Base-by-base conservation (phyloP, 805 yeast species). In the Saturnispora serradocipensis region DNA sequence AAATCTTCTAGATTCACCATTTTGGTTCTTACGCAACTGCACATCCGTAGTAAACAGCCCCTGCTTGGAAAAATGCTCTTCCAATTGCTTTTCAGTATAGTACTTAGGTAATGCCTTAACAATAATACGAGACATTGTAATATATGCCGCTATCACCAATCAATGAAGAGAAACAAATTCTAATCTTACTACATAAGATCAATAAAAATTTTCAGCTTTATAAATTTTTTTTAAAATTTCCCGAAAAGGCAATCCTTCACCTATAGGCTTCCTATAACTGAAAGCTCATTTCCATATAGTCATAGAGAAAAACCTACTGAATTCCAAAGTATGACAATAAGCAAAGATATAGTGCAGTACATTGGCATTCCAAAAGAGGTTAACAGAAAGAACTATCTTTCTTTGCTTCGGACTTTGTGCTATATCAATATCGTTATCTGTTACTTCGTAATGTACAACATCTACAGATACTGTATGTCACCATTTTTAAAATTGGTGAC, bases 1-100 rank as follows among this genome's bases (percentile, higher is more conserved):
- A 73, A 93, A 93, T 59, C 95, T 75, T 67, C 99, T 80, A 9
- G 96, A 86, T 61, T 84, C 85, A 25, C 99, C 99, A 58, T 79
- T 80, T 58, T 84, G 75, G 57, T 84, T 87, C 60, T 78, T 84
- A 77, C 89, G 78, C 36, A 93, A 73, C 66, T 86, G 88, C 38
- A 88, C 90, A 75, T 93, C 99, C 0, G 97, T 87, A 48, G 75
- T 72, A n/a, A 54, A 46, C 9, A 56, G 40, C 10, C 88, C 86
- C 51, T 74, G 56, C 46, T 60, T 55, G 27, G 69, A 65, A 62
- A 91, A 91, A 62, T 82, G 88, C 30, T 76, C 77, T 55, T 74
- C 74, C 51, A 91, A 69, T 56, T 83, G 80, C 2, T 79, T 88
- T 64, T 91, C 97, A 0, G 82, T 78, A 54, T 81, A 75, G 64